phyloP scores from a whole-genome alignment of 257 asterid species.

The Cinchona pubescens region DNA sequence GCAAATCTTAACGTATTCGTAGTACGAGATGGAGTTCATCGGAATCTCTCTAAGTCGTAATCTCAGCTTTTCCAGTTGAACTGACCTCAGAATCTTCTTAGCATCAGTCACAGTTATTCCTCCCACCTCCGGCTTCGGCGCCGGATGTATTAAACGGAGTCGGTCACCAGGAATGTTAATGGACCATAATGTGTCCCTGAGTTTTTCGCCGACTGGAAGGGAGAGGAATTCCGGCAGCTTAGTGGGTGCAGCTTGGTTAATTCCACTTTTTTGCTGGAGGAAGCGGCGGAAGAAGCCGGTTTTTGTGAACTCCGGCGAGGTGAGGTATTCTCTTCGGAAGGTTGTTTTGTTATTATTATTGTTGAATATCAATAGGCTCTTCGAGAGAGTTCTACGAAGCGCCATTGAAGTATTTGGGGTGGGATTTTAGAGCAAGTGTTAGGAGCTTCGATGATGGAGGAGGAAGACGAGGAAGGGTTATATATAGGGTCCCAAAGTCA shows the following conservation, averaged over 20 bases:
- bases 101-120: conserved; percentile 41
- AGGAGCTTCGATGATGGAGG: conserved; percentile 25
- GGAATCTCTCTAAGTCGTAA: conserved; percentile 42
- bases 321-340: conserved; percentile 30
- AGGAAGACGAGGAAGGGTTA: conserved; percentile 21
- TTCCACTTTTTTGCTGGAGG: conserved; percentile 47
- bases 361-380: conserved; percentile 21
- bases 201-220: conserved; percentile 60
- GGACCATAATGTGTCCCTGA: conserved; percentile 51
- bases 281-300: conserved; percentile 39
- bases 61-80: conserved; percentile 51
- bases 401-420: conserved; percentile 42
- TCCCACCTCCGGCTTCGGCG: conserved; percentile 24
- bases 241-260: conserved; percentile 40
- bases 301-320: conserved; percentile 27
- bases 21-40: conserved; percentile 52
- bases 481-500: conserved; percentile 39
- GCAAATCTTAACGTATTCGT: conserved; percentile 53
- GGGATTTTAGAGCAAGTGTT: conserved; percentile 7
- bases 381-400: conserved; percentile 39
- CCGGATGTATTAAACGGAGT: conserved; percentile 26
- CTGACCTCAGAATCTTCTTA: conserved; percentile 44
- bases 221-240: conserved; percentile 48
- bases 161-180: conserved; percentile 35
- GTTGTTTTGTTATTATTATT: neutral